Evolutionary conservation across 495 filamentous ascomycete genomes (phyloP), one percentile per base, ranked within the genome.

Genomic region (Penicillium maclennaniae): DNA sequence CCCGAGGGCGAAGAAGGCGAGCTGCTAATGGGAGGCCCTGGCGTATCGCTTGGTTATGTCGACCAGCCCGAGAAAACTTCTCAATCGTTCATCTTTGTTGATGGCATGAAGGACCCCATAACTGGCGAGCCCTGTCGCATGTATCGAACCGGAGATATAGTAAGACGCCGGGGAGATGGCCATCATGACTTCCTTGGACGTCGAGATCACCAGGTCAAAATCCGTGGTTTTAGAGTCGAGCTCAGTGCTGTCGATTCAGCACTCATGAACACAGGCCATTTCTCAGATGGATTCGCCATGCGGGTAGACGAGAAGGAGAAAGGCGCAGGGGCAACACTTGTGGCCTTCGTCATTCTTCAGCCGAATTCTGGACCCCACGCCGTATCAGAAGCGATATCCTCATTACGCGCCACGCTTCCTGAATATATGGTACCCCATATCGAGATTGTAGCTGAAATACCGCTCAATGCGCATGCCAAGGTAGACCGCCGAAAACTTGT

Each of bases 111-210:
- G n/a, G n/a, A n/a, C 14, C 20, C 31, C 15, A 12, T 12, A 7
- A 17, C 16, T 8, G 21, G 31, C 14, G 31, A 36, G 31, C 31
- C 20, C 9, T n/a, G n/a, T 28, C 26, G 49, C 15, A 25, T 28
- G 39, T 83, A 81, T 54, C 58, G 63, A 15, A 82, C 78, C 0
- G 79, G 78, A 2, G 78, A 81, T 55, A 58, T 77, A 1, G 77
- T 71, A 0, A 63, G 65, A 1, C 69, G 73, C 27, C 67, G 70
- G 43, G 36, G 43, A 0, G 72, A 72, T 41, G 76, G 71, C 1
- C 64, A 61, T 10, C 60, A 81, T 5, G 53, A 65, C n/a, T 69
- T 72, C 51, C 56, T 80, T 12, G 78, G 78, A 23, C 73, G 80
- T 14, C 56, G 45, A 21, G 79, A 83, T 49, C 58, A 64, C 9